phyloP scores from a whole-genome alignment of 768 basidiomycete species.

The Hygrocybe punicea region DNA sequence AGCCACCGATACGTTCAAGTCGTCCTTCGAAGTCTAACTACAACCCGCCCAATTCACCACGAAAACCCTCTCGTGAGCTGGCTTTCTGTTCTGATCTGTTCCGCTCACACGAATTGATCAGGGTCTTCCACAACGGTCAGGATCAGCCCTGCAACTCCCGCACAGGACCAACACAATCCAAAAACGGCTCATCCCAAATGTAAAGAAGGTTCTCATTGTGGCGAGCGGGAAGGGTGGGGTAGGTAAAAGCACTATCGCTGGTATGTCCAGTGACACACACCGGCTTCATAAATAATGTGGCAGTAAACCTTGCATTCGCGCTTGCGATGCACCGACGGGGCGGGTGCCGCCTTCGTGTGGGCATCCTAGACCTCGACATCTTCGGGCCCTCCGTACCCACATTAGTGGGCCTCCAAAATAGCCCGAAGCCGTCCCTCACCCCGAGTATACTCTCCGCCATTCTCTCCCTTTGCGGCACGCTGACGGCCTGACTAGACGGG shows the following conservation, averaged over 20 bases:
- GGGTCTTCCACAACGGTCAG: slow-evolving; percentile 31
- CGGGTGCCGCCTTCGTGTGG: slow-evolving; percentile 57
- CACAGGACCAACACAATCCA: slow-evolving; percentile 51
- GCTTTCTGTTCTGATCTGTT: neutral
- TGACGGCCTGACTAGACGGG: slow-evolving; percentile 42
- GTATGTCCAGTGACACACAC: slow-evolving; percentile 37
- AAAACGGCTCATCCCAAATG: slow-evolving; percentile 63
- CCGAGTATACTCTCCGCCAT: slow-evolving; percentile 45
- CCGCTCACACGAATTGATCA: slow-evolving; percentile 9
- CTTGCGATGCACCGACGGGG: slow-evolving; percentile 48
- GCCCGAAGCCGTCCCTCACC: slow-evolving; percentile 76
- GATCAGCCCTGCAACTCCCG: slow-evolving; percentile 53
- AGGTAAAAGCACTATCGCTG: slow-evolving; percentile 90
- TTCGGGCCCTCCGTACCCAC: slow-evolving; percentile 94
- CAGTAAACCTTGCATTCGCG: slow-evolving; percentile 80
- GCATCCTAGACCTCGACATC: slow-evolving; percentile 90
- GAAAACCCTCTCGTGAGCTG: slow-evolving; percentile 55
- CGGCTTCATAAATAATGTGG: neutral
- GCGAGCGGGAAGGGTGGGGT: slow-evolving; percentile 96
- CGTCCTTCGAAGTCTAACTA: slow-evolving; percentile 16
- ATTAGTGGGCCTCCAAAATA: slow-evolving; percentile 80
- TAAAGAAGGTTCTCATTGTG: slow-evolving; percentile 76
- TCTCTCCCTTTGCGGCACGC: neutral
- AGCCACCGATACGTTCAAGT: too few species aligned
- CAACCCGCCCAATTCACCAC: slow-evolving; percentile 32